Evolutionary conservation across 2,329 filamentous ascomycete species (phyloP), one percentile per base, ranked within the genome.

Genomic region (Colletotrichum abscissum): DNA sequence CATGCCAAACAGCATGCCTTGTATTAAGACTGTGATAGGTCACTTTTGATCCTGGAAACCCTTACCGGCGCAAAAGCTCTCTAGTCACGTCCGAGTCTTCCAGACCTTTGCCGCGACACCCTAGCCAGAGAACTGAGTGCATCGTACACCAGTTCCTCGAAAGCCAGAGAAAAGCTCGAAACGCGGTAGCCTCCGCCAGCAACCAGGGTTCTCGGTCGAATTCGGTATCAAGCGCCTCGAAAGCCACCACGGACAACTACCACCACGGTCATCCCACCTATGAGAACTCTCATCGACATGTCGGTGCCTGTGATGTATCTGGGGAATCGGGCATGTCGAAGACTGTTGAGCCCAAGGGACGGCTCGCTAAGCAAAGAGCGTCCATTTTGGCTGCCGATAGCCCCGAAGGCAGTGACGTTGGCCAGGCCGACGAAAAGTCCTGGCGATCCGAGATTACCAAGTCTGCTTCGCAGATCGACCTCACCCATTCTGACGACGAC

Each of bases 61-160:
- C 87, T 0, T 91, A 92, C 77, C 88, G 91, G 26, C 88, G 91
- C 72, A 93, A 93, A 82, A 92, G 90, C 78, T 93, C 91, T 14
- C 85, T 93, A 62, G 88, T 92, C 14, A 80, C 86, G 5, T 83
- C 84, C 62, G 89, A 92, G 35, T 78, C 83, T 3, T 77, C 82
- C 19, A 75, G 78, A 8, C 84, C 85, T 5, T 76, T 83, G 63
- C 77, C 84, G 11, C 79, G 78, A 7, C 77, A 80, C 55, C 77
- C 81, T 35, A 74, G 69, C 42, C 80, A 82, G 73, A 86, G 86
- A 76, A 88, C 88, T 14, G 89, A 91, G 78, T 93, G 91, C 76
- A 86, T 92, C 49, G 91, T 93, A 38, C 91, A 93, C 78, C 88
- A 92, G 69, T 86, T 92, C 63, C 85, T 93, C 74, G 90, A 92